These are phyloP conservation scores for Ascobolus immersus DNA, from an alignment of 495 filamentous ascomycete species.

Conservation along the genomic window DNA sequence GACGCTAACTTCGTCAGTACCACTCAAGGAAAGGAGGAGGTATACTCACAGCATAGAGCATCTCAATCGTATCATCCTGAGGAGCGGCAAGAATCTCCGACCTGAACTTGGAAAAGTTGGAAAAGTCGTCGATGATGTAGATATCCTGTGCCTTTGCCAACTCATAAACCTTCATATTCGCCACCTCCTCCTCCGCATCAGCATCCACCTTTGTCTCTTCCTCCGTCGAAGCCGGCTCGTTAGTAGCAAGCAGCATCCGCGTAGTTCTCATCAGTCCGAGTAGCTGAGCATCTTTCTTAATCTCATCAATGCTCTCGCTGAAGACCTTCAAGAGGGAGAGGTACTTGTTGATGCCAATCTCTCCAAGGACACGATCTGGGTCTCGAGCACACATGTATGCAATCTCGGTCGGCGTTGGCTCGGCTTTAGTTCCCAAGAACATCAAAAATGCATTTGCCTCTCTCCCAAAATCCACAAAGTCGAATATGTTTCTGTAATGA, in stretches of 20 bases:
- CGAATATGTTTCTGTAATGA: constrained; percentile 68
- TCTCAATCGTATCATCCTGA: constrained; percentile 62
- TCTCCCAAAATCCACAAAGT: constrained; percentile 79
- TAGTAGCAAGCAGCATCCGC: constrained; percentile 53
- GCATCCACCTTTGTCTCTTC: constrained; percentile 19
- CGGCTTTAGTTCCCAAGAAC: constrained; percentile 63
- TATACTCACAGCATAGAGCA: constrained; percentile 36
- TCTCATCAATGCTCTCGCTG: constrained; percentile 34
- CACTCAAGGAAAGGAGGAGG: background rate
- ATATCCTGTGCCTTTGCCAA: constrained; percentile 43
- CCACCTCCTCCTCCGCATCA: constrained; percentile 33
- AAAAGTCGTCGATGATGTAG: constrained; percentile 66
- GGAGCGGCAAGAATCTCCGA: constrained; percentile 57
- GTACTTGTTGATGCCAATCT: constrained; percentile 67
- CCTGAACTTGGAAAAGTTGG: constrained; percentile 61
- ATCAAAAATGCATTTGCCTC: constrained; percentile 73
- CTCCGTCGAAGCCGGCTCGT: constrained; percentile 33
- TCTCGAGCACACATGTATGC: constrained; percentile 51
- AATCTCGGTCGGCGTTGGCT: constrained; percentile 67
- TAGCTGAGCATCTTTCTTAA: constrained; percentile 58
- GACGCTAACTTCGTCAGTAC: constrained; percentile 2
- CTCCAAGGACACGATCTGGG: constrained; percentile 50
- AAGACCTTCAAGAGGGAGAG: constrained; percentile 52
- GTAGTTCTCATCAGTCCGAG: constrained; percentile 49
- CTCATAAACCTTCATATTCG: constrained; percentile 48